Evolutionary conservation across 2,329 filamentous ascomycete species (phyloP).

Genomic region (Chlorencoelia australis): DNA sequence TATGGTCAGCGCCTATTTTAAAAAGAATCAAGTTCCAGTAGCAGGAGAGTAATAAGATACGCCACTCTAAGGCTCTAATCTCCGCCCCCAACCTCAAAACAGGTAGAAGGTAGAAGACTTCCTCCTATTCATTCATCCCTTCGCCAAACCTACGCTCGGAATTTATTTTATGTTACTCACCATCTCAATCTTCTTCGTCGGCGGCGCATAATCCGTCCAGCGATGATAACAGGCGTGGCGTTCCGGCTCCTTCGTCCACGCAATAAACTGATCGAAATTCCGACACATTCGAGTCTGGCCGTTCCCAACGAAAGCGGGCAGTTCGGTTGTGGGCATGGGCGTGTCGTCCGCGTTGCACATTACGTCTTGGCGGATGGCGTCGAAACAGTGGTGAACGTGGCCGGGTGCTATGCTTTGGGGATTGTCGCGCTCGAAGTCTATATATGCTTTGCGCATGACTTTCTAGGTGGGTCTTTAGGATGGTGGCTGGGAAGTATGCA

Average conservation of each 20-base stretch:
- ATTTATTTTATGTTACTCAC: too few species aligned
- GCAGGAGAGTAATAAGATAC: too few species aligned
- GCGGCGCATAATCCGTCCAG: background rate
- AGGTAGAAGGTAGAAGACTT: too few species aligned
- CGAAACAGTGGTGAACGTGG: conserved; percentile 7
- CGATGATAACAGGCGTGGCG: conserved; percentile 3
- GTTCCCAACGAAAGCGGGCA: conserved; percentile 1
- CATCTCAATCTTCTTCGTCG: too few species aligned
- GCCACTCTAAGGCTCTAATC: too few species aligned
- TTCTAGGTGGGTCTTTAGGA: background rate
- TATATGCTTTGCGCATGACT: too few species aligned
- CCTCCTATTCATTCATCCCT: background rate
- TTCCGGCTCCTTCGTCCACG: conserved; percentile 2
- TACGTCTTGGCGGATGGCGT: conserved; percentile 5
- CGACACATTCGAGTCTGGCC: conserved; percentile 5
- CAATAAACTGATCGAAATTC: conserved; percentile 4
- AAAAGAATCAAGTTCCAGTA: too few species aligned
- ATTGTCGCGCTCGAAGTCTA: background rate
- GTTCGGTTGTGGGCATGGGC: conserved; percentile 1
- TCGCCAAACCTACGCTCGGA: too few species aligned
- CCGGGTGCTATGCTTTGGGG: background rate
- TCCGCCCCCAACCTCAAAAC: too few species aligned
- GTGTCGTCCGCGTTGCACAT: conserved; percentile 9
- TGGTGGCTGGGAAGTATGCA: background rate
- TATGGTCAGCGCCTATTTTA: too few species aligned